These are phyloP conservation scores for Coemansia sp. DNA, from an alignment of 192 early-diverging fungal species.

Conservation along the genomic window DNA sequence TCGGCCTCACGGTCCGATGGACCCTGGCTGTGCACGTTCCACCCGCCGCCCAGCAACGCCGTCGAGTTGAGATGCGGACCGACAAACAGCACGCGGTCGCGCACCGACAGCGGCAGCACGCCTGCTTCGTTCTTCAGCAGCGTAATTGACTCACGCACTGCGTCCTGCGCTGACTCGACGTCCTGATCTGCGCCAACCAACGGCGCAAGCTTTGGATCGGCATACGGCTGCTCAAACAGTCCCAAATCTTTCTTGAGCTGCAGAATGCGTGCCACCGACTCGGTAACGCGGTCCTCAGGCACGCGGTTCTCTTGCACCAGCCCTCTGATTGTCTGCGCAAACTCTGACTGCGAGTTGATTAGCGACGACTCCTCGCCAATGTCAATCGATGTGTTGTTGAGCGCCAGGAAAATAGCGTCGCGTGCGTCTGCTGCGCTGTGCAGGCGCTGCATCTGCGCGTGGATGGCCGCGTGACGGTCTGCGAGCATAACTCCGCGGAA, in stretches of 20 bases:
- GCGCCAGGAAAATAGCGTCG: conserved; percentile 53
- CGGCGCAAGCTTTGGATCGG: conserved; percentile 24
- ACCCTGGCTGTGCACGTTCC: conserved; percentile 57
- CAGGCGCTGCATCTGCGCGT: conserved; percentile 3
- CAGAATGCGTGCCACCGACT: conserved; percentile 56
- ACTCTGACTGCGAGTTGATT: conserved; percentile 15
- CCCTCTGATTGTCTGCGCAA: conserved; percentile 31
- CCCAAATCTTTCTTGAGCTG: conserved; percentile 69
- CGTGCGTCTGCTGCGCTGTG: conserved; percentile 42
- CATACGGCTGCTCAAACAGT: conserved; percentile 53
- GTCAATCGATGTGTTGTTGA: conserved; percentile 59
- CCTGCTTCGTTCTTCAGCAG: conserved; percentile 55
- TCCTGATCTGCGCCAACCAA: conserved; percentile 55
- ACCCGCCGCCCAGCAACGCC: conserved; percentile 54
- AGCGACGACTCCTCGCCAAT: conserved; percentile 45
- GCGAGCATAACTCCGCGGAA: conserved; percentile 63
- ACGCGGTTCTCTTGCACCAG: conserved; percentile 49
- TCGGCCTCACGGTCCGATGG: conserved; percentile 10
- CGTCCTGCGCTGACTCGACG: conserved; percentile 43
- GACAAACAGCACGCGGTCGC: conserved; percentile 56
- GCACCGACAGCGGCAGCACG: conserved; percentile 48
- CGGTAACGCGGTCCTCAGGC: conserved; percentile 46
- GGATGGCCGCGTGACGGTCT: conserved; percentile 52
- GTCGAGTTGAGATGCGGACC: conserved; percentile 61
- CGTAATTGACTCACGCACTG: conserved; percentile 60